phyloP scores from a whole-genome alignment of 1,284 basidiomycete species.

The Taiwanofungus camphoratus region DNA sequence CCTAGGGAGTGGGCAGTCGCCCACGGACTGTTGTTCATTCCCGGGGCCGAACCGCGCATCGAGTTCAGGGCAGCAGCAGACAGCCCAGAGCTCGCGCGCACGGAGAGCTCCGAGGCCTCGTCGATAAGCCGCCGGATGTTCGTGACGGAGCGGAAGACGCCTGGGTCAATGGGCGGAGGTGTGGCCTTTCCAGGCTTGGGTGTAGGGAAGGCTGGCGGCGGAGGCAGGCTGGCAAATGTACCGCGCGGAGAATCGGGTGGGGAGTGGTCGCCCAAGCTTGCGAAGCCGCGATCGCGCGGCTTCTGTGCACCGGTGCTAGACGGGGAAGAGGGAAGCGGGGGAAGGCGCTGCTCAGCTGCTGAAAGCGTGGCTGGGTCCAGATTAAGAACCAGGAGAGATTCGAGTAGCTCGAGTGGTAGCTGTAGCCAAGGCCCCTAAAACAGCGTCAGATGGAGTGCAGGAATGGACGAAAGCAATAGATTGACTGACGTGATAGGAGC shows the following conservation, averaged over 20 bases:
- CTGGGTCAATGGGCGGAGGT: slow-evolving; percentile 80
- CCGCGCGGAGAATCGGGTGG: slow-evolving; percentile 48
- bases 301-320: slow-evolving; percentile 23
- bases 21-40: slow-evolving; percentile 44
- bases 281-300: slow-evolving; percentile 35
- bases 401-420: slow-evolving; percentile 75
- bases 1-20: slow-evolving; percentile 53
- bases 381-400: slow-evolving; percentile 72
- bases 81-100: slow-evolving; percentile 74
- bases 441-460: background rate
- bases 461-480: background rate
- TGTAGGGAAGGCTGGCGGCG: slow-evolving; percentile 42
- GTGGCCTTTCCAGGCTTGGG: slow-evolving; percentile 55
- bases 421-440: slow-evolving; percentile 78
- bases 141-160: slow-evolving; percentile 69
- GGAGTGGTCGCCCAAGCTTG: slow-evolving; percentile 42
- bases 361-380: slow-evolving; percentile 61
- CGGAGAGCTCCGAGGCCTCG: slow-evolving; percentile 76
- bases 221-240: slow-evolving; percentile 32
- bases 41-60: slow-evolving; percentile 37
- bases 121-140: slow-evolving; percentile 74
- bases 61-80: slow-evolving; percentile 66
- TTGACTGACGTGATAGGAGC: slow-evolving; percentile 76
- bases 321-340: slow-evolving; percentile 23
- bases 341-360: slow-evolving; percentile 38